Evolutionary conservation across 257 asterid genomes (phyloP).

Genomic region (Jaltomata sinuosa): DNA sequence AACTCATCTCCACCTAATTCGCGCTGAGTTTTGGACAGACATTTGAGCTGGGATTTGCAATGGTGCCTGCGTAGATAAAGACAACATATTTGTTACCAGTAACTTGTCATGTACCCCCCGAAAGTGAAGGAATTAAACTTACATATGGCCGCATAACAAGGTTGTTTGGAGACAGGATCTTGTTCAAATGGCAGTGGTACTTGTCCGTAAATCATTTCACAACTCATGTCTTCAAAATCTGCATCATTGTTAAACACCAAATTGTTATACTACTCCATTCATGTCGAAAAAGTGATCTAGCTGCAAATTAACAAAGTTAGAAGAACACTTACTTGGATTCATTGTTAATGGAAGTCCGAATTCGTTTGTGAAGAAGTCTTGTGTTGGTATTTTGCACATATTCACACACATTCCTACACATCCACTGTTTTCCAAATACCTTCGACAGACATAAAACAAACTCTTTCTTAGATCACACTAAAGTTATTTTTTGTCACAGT

Average conservation of each 20-base stretch:
- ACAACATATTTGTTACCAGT: neutral
- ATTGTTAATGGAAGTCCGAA: constrained; percentile 95
- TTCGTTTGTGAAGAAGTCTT: constrained; percentile 91
- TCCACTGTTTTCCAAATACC: constrained; percentile 94
- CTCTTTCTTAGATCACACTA: no score
- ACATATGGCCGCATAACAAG: constrained; percentile 66
- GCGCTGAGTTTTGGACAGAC: constrained; percentile 55
- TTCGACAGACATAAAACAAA: neutral
- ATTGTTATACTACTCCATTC: no score
- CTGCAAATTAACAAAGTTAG: neutral
- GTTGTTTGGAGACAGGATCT: constrained; percentile 69
- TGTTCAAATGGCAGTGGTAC: constrained; percentile 70
- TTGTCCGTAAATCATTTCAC: constrained; percentile 91
- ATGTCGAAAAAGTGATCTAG: no score
- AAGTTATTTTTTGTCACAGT: neutral
- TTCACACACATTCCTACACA: constrained; percentile 94
- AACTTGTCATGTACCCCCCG: neutral
- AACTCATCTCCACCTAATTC: neutral
- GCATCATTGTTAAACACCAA: neutral
- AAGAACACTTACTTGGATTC: constrained; percentile 58
- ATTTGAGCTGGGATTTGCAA: constrained; percentile 53
- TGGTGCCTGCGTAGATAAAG: constrained; percentile 39
- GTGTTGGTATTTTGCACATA: constrained; percentile 97
- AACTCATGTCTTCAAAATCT: constrained; percentile 98
- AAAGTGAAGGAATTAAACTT: neutral